Evolutionary conservation across 2,329 filamentous ascomycete genomes (phyloP), one percentile per base, ranked within the genome.

Genomic region (Pseudodiploospora longispora): DNA sequence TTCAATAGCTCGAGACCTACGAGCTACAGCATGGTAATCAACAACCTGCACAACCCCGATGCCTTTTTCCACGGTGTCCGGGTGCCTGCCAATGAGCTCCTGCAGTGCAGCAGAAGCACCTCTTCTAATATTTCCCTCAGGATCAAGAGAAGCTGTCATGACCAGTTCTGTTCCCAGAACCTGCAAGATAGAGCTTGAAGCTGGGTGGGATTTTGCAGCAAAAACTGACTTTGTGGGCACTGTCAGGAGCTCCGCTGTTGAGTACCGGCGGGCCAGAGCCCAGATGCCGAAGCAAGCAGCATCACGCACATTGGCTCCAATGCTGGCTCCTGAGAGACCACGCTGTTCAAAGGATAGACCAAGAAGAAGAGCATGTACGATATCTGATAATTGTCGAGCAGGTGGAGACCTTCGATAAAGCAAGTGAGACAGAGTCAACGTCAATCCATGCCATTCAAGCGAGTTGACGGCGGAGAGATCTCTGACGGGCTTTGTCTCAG

Each of bases 211-310:
- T 45, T 65, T 65, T 44, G 70, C 63, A 10, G 66, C 59, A 36
- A 65, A 55, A 43, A 75, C 58, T 33, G 72, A 64, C 52, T 69
- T 51, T 2, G 69, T 69, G 1, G 78, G 68, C 1, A 94, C 75
- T 0, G 71, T 70, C 8, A 84, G 70, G 6, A 97, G 72, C 61
- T 97, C 91, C 1, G 70, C 59, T 0, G 89, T 95, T 1, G 79
- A 82, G 56, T 97, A 98, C 43, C 91, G 83, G 44, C 93, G 78
- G 27, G 91, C 87, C 6, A 97, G 63, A 1, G 90, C 85, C 93
- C 93, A 98, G 27, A 97, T 83, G 6, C 93, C 93, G 60, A 97
- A 98, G 60, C 90, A 96, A 3, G 93, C 88, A 9, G 93, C 91
- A 67, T 98, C 93, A 38, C 93, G 80, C 10, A 98, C 90, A 54